phyloP scores from a whole-genome alignment of 225 moss, liverwort and hornwort genomes.

The Climacium dendroides region DNA sequence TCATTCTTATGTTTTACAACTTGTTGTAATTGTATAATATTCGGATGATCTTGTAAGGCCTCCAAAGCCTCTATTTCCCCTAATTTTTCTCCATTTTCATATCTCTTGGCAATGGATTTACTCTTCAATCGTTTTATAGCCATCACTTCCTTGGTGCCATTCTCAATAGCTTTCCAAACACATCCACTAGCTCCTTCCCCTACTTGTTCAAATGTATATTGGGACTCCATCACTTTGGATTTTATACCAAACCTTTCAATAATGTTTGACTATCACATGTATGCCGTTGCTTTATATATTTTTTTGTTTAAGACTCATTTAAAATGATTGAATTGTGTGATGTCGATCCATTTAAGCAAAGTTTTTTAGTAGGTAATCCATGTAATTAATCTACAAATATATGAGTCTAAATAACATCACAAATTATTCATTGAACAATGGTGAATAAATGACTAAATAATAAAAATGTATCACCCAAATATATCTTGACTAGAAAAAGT shows the following conservation, averaged over 20 bases:
- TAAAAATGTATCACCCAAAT: neutral
- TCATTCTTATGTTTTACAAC: neutral
- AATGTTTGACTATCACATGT: neutral
- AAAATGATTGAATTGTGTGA: no score
- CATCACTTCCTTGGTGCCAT: neutral
- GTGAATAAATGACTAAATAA: neutral
- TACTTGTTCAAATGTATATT: neutral
- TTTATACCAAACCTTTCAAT: neutral
- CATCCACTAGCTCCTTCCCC: neutral
- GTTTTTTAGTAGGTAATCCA: neutral
- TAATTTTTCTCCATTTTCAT: neutral
- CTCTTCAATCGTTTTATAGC: neutral
- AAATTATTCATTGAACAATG: neutral
- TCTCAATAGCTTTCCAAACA: neutral
- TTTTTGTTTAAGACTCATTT: no score
- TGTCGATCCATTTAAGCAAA: neutral
- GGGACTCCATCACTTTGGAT: neutral
- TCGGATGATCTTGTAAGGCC: neutral
- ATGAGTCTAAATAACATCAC: neutral
- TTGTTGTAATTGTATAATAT: neutral
- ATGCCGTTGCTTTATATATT: neutral
- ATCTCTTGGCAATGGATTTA: neutral
- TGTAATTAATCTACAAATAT: neutral
- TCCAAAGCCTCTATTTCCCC: neutral
- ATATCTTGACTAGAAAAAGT: neutral